phyloP scores from a whole-genome alignment of 2,329 filamentous ascomycete genomes.

The Calonectria pauciramosa region DNA sequence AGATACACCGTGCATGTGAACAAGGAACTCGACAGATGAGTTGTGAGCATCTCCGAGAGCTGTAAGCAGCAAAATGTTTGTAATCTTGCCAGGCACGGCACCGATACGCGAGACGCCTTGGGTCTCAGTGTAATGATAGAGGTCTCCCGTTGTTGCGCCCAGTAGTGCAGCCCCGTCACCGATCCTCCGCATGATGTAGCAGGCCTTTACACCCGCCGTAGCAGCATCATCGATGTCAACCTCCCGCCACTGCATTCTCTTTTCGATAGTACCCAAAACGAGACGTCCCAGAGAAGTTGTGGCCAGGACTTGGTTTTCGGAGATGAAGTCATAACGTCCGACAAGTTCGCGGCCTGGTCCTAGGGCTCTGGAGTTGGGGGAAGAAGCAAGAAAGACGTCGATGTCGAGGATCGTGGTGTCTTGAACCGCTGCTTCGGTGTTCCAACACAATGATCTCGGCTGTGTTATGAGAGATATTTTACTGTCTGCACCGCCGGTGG shows the following conservation, averaged over 20 bases:
- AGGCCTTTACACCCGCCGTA: constrained; percentile 57
- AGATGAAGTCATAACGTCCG: constrained; percentile 75
- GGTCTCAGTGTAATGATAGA: constrained; percentile 59
- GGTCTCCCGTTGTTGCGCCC: constrained; percentile 62
- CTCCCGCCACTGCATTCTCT: constrained; percentile 58
- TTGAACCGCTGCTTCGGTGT: not conserved
- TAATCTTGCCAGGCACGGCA: constrained; percentile 62
- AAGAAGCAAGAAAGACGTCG: constrained; percentile 47
- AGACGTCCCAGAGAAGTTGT: constrained; percentile 73
- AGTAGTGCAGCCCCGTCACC: constrained; percentile 58
- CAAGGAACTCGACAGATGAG: constrained; percentile 52
- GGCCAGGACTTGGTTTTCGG: constrained; percentile 65
- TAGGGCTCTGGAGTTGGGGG: constrained; percentile 23
- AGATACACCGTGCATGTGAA: constrained; percentile 61
- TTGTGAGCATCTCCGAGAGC: not conserved
- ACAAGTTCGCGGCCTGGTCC: constrained; percentile 58
- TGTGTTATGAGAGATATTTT: constrained; percentile 66
- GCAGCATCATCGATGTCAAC: constrained; percentile 52
- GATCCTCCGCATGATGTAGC: constrained; percentile 61
- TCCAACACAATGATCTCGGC: not conserved
- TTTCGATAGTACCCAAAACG: constrained; percentile 59
- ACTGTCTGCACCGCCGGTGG: constrained; percentile 90
- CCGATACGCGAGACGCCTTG: constrained; percentile 51
- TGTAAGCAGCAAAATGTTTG: constrained; percentile 62
- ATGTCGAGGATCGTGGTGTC: constrained; percentile 47